A percentile compares a stretch with the other conserved stretches of the same genome.
Conservation (phyloP, 495 filamentous ascomycete genomes). For the Pseudevernia furfuracea region DNA sequence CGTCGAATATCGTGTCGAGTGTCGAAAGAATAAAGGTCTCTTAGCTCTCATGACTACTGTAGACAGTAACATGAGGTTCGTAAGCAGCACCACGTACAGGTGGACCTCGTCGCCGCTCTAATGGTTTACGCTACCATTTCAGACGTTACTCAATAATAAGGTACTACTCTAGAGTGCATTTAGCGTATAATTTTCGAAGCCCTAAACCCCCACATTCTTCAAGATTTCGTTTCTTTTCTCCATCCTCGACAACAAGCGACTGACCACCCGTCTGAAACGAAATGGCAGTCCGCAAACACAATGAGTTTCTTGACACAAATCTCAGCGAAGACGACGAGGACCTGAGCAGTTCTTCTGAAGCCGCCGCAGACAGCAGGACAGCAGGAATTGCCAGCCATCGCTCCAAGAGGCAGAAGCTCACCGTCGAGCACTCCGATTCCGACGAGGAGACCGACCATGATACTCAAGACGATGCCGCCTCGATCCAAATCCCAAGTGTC, state of each 20-base stretch:
- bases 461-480: background rate
- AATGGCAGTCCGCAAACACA: constrained; percentile 64
- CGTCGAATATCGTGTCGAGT: too few species aligned
- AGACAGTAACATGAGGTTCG: too few species aligned
- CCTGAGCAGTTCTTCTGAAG: constrained; percentile 63
- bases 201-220: background rate
- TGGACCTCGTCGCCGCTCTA: too few species aligned
- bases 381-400: constrained; percentile 10
- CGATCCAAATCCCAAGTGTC: background rate
- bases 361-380: constrained; percentile 42
- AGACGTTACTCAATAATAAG: too few species aligned
- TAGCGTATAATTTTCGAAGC: background rate
- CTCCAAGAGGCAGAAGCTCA: constrained; percentile 22
- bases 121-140: too few species aligned
- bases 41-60: too few species aligned
- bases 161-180: too few species aligned
- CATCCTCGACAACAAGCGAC: background rate
- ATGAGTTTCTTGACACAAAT: constrained; percentile 66
- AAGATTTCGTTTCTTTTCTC: background rate
- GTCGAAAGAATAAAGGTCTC: too few species aligned
- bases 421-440: constrained; percentile 4
- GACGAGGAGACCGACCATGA: constrained; percentile 7
- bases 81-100: too few species aligned
- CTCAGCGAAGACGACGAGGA: constrained; percentile 55
- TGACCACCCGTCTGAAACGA: background rate